Evolutionary conservation across 2,329 filamentous ascomycete species (phyloP).

Genomic region (Alternaria novae-zelandiae): DNA sequence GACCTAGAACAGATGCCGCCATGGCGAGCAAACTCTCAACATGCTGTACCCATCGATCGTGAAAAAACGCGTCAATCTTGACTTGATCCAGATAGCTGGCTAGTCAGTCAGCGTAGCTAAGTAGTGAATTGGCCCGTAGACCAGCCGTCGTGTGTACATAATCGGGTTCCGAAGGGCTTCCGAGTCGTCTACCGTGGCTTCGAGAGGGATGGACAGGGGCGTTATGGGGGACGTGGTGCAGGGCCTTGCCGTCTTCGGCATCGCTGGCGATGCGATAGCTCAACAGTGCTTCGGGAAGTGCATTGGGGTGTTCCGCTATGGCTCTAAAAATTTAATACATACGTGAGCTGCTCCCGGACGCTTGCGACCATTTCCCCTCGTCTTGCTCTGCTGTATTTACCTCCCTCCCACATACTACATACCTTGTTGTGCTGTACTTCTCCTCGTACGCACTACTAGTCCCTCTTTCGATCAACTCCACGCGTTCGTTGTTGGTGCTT

Average conservation of each 20-base stretch:
- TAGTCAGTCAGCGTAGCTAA: not conserved
- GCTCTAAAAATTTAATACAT: conserved; percentile 36
- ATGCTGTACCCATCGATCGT: not conserved
- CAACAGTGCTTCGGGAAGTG: conserved; percentile 44
- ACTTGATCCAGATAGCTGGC: not conserved
- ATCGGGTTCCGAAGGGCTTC: conserved; percentile 22
- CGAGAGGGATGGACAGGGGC: conserved; percentile 24
- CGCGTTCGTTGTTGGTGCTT: conserved; percentile 28
- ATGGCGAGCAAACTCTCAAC: conserved; percentile 8
- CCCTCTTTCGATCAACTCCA: not conserved
- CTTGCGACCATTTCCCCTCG: conserved; percentile 9
- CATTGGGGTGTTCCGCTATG: conserved; percentile 34
- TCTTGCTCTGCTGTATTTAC: conserved; percentile 8
- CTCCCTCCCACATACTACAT: conserved; percentile 5
- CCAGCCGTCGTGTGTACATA: not conserved
- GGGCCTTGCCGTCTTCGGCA: conserved; percentile 35
- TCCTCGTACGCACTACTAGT: conserved; percentile 14
- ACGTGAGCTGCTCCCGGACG: not conserved
- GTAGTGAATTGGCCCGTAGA: not conserved
- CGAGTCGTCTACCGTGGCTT: conserved; percentile 21
- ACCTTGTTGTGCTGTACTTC: conserved; percentile 10
- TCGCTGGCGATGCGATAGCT: conserved; percentile 41
- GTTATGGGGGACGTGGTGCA: conserved; percentile 21
- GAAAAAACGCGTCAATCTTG: not conserved
- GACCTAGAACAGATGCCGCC: not conserved